Conservation (phyloP, 176 grass and related monocot species). For the Raddia guianensis region DNA sequence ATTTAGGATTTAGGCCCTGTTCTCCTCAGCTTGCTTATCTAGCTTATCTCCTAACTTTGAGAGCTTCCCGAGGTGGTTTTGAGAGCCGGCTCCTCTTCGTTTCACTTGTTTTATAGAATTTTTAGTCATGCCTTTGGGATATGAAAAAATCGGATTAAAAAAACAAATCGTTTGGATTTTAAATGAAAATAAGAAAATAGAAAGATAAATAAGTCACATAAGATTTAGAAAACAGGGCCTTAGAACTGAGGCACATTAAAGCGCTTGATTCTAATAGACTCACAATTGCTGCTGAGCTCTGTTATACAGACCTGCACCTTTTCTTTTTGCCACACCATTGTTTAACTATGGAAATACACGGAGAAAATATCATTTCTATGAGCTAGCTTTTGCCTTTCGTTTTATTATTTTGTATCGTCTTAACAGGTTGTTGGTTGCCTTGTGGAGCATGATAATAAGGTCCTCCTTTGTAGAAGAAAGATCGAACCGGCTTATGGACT, state of each 20-base stretch:
- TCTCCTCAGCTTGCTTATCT: no score
- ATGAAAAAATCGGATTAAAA: no score
- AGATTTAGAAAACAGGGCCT: no score
- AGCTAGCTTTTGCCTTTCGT: neutral
- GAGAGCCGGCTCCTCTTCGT: no score
- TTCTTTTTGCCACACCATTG: neutral
- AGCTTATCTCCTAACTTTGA: no score
- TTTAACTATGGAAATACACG: neutral
- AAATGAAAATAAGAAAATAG: no score
- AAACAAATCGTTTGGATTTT: no score
- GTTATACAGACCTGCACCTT: neutral
- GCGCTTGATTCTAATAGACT: conserved; percentile 3
- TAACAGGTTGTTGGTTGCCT: conserved; percentile 96
- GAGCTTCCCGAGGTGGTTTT: no score
- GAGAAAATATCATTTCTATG: neutral
- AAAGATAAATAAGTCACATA: no score
- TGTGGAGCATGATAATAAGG: conserved; percentile 93
- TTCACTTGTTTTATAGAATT: no score
- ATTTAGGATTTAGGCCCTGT: neutral
- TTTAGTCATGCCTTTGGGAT: no score
- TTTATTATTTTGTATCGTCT: conserved; percentile 31
- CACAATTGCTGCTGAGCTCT: neutral
- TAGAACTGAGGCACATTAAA: neutral
- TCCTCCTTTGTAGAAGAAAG: conserved; percentile 92
- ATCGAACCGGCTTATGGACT: conserved; percentile 97